phyloP scores from a whole-genome alignment of 2,329 filamentous ascomycete species.

The Fusarium burgessii region DNA sequence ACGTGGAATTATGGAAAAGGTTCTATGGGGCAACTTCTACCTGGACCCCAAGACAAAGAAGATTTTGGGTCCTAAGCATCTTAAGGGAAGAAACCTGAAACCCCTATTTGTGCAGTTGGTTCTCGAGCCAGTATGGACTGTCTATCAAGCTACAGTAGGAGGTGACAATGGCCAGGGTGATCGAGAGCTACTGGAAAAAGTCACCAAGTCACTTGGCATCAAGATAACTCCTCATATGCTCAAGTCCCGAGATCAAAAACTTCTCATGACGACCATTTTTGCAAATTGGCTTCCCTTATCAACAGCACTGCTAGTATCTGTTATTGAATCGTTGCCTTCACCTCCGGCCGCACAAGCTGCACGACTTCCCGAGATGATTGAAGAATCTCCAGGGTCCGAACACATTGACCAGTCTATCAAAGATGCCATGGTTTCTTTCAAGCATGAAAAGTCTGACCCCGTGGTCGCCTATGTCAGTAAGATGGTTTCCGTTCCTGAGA shows the following conservation, averaged over 20 bases:
- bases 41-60: constrained; percentile 97
- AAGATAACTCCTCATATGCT: constrained; percentile 86
- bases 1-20: constrained; percentile 86
- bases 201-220: constrained; percentile 90
- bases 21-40: constrained; percentile 97
- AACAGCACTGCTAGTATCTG: constrained; percentile 90
- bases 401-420: constrained; percentile 76
- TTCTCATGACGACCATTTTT: constrained; percentile 88
- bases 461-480: constrained; percentile 97
- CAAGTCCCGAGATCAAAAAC: constrained; percentile 83
- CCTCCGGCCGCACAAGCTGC: constrained; percentile 83
- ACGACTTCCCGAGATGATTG: constrained; percentile 82
- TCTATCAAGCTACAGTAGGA: constrained; percentile 90
- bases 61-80: constrained; percentile 87
- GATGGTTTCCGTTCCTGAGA: constrained; percentile 95
- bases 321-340: constrained; percentile 91
- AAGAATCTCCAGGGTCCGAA: constrained; percentile 80
- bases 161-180: constrained; percentile 87
- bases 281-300: constrained; percentile 92
- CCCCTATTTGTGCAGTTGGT: constrained; percentile 98
- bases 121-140: constrained; percentile 94
- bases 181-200: constrained; percentile 86
- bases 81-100: constrained; percentile 91
- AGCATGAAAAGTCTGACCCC: constrained; percentile 75
- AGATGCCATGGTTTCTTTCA: constrained; percentile 86